phyloP scores from a whole-genome alignment of 169 alveolate genomes.

The Hammondia hammondi region DNA sequence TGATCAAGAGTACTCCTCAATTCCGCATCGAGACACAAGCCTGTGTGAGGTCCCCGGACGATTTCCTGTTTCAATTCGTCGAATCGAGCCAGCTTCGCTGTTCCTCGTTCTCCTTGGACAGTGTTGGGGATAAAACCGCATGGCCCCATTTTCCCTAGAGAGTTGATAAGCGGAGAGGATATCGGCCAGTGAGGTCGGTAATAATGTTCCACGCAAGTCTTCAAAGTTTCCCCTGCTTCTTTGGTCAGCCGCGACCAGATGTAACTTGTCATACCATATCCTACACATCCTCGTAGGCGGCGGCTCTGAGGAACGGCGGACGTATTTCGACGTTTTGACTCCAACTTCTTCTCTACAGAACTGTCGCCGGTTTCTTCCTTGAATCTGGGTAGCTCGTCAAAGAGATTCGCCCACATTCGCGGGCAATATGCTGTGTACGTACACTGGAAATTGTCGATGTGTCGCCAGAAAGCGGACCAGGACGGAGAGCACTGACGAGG shows the following conservation, averaged over 20 bases:
- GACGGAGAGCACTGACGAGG: background rate
- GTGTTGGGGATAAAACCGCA: conserved; percentile 24
- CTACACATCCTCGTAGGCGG: conserved; percentile 31
- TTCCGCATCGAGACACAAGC: conserved; percentile 35
- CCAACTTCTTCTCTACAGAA: background rate
- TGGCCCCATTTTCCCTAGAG: background rate
- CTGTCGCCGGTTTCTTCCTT: background rate
- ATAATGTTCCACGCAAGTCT: background rate
- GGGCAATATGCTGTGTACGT: conserved; percentile 10
- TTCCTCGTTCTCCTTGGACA: conserved; percentile 22
- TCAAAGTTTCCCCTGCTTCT: background rate
- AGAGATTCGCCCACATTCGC: background rate
- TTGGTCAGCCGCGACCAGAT: background rate
- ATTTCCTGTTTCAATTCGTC: background rate
- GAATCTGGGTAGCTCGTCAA: background rate
- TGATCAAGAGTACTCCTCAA: background rate
- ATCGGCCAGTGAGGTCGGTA: conserved; percentile 35
- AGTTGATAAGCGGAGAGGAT: conserved; percentile 11
- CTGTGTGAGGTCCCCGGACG: conserved; percentile 13
- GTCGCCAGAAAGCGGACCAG: background rate
- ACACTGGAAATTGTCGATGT: conserved; percentile 22
- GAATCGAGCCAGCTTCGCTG: conserved; percentile 22
- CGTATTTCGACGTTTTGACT: background rate
- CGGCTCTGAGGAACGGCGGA: background rate
- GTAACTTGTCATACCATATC: background rate